phyloP scores from a whole-genome alignment of 2,329 filamentous ascomycete species.

The Polytolypa hystricis region DNA sequence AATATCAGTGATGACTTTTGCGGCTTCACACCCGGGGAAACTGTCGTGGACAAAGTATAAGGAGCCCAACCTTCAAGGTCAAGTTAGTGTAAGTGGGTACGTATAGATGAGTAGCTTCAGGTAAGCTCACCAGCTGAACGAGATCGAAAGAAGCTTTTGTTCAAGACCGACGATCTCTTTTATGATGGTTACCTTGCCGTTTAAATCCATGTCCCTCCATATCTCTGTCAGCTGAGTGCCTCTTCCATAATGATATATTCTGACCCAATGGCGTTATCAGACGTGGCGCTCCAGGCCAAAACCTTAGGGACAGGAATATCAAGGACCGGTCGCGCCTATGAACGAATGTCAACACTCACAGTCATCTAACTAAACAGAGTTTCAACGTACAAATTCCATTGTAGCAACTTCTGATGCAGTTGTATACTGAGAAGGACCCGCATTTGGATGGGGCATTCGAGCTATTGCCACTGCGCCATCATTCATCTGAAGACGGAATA shows the following conservation, averaged over 20 bases:
- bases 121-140: slow-evolving; percentile 6
- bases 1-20: not conserved
- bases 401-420: slow-evolving; percentile 2
- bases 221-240: slow-evolving; percentile 17
- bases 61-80: not conserved
- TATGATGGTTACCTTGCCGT: slow-evolving; percentile 20
- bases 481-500: slow-evolving; percentile 16
- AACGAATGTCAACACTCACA: not conserved
- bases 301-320: slow-evolving; percentile 11
- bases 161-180: slow-evolving; percentile 9
- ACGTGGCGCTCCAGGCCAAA: slow-evolving; percentile 8
- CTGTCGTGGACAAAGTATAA: slow-evolving; percentile 2
- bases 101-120: too few relatives aligned
- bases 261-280: slow-evolving; percentile 17
- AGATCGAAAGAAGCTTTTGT: slow-evolving; percentile 10
- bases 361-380: slow-evolving; percentile 10
- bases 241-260: slow-evolving; percentile 20
- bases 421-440: not conserved
- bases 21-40: not conserved
- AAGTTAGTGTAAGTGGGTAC: not conserved
- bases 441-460: slow-evolving; percentile 3
- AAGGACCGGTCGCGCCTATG: slow-evolving; percentile 4
- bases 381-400: slow-evolving; percentile 5
- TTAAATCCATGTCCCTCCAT: slow-evolving; percentile 20
- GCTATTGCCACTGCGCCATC: slow-evolving; percentile 1